Conservation (phyloP, 1,284 basidiomycete genomes). For the Austroboletus olivaceoglutinosus region DNA sequence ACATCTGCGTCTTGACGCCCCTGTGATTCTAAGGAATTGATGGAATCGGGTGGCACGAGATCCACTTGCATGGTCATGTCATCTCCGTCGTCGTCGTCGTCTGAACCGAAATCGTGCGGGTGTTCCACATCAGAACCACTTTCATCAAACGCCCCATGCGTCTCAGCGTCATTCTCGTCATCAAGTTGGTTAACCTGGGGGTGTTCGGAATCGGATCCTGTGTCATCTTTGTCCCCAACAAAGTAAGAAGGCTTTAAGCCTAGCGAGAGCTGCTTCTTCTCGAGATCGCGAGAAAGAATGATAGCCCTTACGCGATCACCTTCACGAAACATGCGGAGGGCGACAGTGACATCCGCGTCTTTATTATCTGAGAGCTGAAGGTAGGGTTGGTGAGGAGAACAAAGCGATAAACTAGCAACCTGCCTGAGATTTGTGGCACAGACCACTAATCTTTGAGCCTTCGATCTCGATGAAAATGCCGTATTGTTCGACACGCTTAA, state of each 20-base stretch:
- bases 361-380: constrained; percentile 80
- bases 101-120: constrained; percentile 11
- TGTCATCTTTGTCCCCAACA: constrained; percentile 40
- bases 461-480: constrained; percentile 92
- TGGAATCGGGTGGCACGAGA: constrained; percentile 26
- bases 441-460: constrained; percentile 78
- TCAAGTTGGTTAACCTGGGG: constrained; percentile 23
- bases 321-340: constrained; percentile 80
- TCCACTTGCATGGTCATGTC: constrained; percentile 45
- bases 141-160: constrained; percentile 22
- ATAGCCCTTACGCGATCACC: constrained; percentile 86
- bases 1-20: constrained; percentile 14
- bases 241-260: constrained; percentile 92
- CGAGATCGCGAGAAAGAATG: constrained; percentile 68
- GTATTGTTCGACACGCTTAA: constrained; percentile 82
- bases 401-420: constrained; percentile 16
- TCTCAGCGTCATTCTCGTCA: constrained; percentile 26
- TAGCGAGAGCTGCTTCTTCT: constrained; percentile 81
- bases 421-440: constrained; percentile 94
- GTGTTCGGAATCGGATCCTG: constrained; percentile 17
- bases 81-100: constrained; percentile 36
- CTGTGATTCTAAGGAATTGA: constrained; percentile 17
- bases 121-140: constrained; percentile 24
- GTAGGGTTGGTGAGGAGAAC: background rate
- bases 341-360: constrained; percentile 72